These are phyloP conservation scores for Centrapalus pauciflorus DNA, from an alignment of 129 eudicot species.

Conservation along the genomic window DNA sequence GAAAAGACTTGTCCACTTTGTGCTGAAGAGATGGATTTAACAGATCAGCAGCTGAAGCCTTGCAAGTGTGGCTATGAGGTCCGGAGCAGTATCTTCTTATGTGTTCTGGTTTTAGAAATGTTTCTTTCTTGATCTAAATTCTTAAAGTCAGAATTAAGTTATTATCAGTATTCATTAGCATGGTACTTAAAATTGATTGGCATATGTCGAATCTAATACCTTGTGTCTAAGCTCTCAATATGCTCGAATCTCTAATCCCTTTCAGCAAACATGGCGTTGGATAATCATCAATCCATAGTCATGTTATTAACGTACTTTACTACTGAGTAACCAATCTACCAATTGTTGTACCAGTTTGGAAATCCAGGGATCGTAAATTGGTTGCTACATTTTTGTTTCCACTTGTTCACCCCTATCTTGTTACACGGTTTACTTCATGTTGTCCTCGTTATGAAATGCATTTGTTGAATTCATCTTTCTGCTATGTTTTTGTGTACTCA, in stretches of 20 bases:
- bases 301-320: not conserved
- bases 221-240: not conserved
- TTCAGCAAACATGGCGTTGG: not conserved
- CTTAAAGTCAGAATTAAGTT: not conserved
- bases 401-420: not conserved
- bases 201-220: not conserved
- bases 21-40: slow-evolving; percentile 83
- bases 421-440: not conserved
- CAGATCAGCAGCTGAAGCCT: slow-evolving; percentile 81
- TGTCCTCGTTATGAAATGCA: not conserved
- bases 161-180: slow-evolving; percentile 8
- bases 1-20: slow-evolving; percentile 84
- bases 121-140: slow-evolving; percentile 1
- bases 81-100: not conserved
- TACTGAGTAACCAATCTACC: not conserved
- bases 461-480: not conserved
- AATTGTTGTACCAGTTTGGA: not conserved
- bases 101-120: not conserved
- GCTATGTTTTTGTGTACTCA: not conserved
- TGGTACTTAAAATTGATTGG: not conserved
- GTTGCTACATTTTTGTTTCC: not conserved
- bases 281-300: not conserved
- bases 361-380: not conserved
- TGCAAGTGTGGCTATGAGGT: slow-evolving; percentile 89
- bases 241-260: not conserved